A percentile compares a stretch with the other conserved stretches of the same genome.
These are phyloP conservation scores for Eruca vesicaria DNA, from an alignment of 441 rosid species.

Conservation along the genomic window DNA sequence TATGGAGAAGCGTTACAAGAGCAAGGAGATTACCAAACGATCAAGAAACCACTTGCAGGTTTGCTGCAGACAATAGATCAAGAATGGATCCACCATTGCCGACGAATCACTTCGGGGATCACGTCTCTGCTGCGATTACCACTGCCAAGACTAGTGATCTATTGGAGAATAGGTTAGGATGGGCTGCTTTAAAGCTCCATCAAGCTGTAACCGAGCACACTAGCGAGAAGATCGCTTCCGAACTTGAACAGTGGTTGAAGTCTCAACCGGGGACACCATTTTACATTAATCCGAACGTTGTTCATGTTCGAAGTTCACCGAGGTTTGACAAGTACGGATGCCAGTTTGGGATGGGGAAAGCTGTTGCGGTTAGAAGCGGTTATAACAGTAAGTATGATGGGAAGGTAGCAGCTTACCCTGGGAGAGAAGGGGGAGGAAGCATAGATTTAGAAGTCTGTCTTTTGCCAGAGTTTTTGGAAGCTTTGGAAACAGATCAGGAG, in stretches of 20 bases:
- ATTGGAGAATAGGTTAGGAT: conserved; percentile 48
- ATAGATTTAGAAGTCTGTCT: conserved; percentile 72
- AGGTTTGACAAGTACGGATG: conserved; percentile 68
- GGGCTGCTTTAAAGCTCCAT: conserved; percentile 60
- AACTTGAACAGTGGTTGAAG: conserved; percentile 35
- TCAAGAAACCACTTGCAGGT: conserved; percentile 45
- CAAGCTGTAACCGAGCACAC: conserved; percentile 45
- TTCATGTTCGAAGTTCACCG: conserved; percentile 77
- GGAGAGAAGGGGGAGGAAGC: conserved; percentile 67
- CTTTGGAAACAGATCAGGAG: conserved; percentile 61
- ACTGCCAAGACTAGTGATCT: conserved; percentile 41
- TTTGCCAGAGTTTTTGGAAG: conserved; percentile 47
- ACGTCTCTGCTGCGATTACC: conserved; percentile 31
- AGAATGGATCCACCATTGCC: conserved; percentile 52
- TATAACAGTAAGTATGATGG: conserved; percentile 63
- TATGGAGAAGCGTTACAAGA: conserved; percentile 60
- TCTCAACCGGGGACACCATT: conserved; percentile 26
- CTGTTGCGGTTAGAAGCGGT: conserved; percentile 62
- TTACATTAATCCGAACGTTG: conserved; percentile 29
- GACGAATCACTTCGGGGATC: conserved; percentile 53
- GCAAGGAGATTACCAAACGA: conserved; percentile 35
- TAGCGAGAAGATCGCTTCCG: conserved; percentile 28
- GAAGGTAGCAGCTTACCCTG: conserved; percentile 60
- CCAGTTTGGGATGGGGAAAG: conserved; percentile 76
- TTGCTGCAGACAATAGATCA: conserved; percentile 48